Percentiles rank a stretch among this genome's conserved stretches.
These are phyloP conservation scores for Tubosaeta brunneosetosa DNA, from an alignment of 768 basidiomycete species.

Conservation along the genomic window DNA sequence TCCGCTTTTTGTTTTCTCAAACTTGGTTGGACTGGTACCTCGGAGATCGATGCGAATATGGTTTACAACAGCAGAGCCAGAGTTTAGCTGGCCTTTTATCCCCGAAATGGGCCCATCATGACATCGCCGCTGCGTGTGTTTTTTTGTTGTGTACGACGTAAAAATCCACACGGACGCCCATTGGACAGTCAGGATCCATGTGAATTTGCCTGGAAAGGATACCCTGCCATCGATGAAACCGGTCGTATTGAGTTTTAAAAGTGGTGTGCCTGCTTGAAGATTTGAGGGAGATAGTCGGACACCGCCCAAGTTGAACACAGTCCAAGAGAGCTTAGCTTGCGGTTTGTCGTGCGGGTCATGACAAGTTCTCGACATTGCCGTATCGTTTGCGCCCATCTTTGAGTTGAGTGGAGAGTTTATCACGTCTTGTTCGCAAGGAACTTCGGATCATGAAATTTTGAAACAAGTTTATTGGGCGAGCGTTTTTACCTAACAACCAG, in stretches of 20 bases:
- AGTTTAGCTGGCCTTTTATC: slow-evolving; percentile 18
- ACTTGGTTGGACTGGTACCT: slow-evolving; percentile 15
- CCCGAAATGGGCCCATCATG: slow-evolving; percentile 17
- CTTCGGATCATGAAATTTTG: slow-evolving; percentile 23
- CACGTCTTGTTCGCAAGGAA: background rate
- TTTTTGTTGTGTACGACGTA: slow-evolving; percentile 20
- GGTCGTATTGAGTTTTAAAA: slow-evolving; percentile 1
- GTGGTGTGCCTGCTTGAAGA: slow-evolving; percentile 1
- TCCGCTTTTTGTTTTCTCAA: slow-evolving; percentile 15
- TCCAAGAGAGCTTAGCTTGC: too few relatives aligned
- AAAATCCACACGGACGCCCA: slow-evolving; percentile 8
- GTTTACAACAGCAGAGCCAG: slow-evolving; percentile 20
- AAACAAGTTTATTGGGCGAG: slow-evolving; percentile 24
- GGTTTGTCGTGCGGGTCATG: background rate
- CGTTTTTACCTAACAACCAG: background rate
- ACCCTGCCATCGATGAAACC: slow-evolving; percentile 2
- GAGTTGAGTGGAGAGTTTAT: background rate
- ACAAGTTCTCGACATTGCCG: slow-evolving; percentile 21
- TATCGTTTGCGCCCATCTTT: slow-evolving; percentile 2
- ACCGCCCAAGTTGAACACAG: background rate
- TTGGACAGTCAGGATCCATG: slow-evolving; percentile 1
- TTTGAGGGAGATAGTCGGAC: slow-evolving; percentile 8
- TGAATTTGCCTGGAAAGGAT: slow-evolving; percentile 4
- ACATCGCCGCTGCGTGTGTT: slow-evolving; percentile 6
- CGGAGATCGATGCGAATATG: slow-evolving; percentile 24